These are phyloP conservation scores for Fusarium sp. DNA, from an alignment of 2,329 filamentous ascomycete genomes.

Conservation along the genomic window DNA sequence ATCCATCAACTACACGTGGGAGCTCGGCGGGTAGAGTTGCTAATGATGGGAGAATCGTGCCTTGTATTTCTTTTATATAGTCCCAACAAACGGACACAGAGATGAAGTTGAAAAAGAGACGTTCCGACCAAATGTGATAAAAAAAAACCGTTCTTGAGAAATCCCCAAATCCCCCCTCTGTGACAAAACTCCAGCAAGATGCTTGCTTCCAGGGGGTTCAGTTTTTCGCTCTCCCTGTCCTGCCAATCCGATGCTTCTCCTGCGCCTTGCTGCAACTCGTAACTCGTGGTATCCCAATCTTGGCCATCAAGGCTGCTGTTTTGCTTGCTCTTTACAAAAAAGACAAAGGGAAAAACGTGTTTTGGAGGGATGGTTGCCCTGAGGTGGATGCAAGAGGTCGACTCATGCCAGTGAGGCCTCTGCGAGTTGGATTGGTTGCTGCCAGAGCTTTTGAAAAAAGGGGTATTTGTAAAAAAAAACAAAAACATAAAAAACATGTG, in stretches of 20 bases:
- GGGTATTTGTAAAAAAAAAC: constrained; percentile 2
- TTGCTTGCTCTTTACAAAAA: constrained; percentile 25
- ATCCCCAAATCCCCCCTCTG: constrained; percentile 10
- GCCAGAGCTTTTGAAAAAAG: constrained; percentile 23
- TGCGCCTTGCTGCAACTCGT: constrained; percentile 38
- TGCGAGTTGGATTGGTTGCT: constrained; percentile 12
- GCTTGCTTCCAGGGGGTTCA: constrained; percentile 9
- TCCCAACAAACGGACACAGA: constrained; percentile 13
- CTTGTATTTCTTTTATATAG: constrained; percentile 21
- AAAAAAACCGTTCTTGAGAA: constrained; percentile 7
- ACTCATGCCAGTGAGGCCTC: constrained; percentile 33
- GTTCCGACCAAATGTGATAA: constrained; percentile 3
- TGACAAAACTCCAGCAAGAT: constrained; percentile 34
- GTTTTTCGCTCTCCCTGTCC: constrained; percentile 13
- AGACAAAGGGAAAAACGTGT: constrained; percentile 30
- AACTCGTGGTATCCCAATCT: constrained; percentile 31
- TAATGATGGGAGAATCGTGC: constrained; percentile 20
- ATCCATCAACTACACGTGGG: constrained; percentile 6
- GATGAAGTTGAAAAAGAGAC: constrained; percentile 15
- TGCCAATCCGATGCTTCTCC: constrained; percentile 25
- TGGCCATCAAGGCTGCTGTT: constrained; percentile 29
- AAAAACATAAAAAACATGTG: neutral
- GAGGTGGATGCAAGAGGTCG: constrained; percentile 7
- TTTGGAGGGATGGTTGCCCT: constrained; percentile 17
- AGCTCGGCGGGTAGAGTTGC: neutral